Base-by-base conservation (phyloP, 169 alveolate genomes). In the Cryptosporidium tyzzeri region DNA sequence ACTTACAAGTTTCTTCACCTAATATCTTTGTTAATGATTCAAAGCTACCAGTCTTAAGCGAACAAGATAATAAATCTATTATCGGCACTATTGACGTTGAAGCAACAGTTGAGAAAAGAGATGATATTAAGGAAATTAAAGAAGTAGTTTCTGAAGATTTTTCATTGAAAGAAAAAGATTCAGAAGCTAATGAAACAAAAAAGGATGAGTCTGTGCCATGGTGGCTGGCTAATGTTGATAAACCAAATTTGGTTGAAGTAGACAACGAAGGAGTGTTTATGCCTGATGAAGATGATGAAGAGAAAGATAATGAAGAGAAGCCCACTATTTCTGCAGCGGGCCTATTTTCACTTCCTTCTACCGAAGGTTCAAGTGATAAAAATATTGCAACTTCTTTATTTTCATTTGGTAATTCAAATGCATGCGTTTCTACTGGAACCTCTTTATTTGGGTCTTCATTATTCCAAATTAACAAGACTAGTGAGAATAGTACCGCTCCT, bases 191-290 rank as follows among this genome's bases (percentile, higher is more conserved):
- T 39, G 86, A 55, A 16, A 18, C 31, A 33, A 55, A 74, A n/a
- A 35, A 59, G 5, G 71, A 55, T 74, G 53, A 65, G 21, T 8
- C 71, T 31, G 89, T 80, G 41, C 89, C 89, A 16, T 80, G 89
- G 89, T 80, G 89, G 89, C 51, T 80, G 12, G 89, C 75, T 35
- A 80, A 80, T 50, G 75, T 65, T n/a, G 62, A 31, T 21, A 80
- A 80, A 31, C 89, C 89, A 1, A 80, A 80, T 21, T 45, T 80
- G 55, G 89, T 80, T n/a, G 89, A 59, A 14, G 68, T 80, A 2
- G 89, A 80, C 8, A 65, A 80, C 44, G 89, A 80, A 3, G 68
- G 75, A 23, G 89, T 80, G 10, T 80, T 80, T 31, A 16, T 65
- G 45, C 45, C 89, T 1, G 89, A 80, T 62, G 86, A 73, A 51